A percentile compares a stretch with the other conserved stretches of the same genome.
Evolutionary conservation across 2,329 filamentous ascomycete genomes (phyloP).

Genomic region (Cytospora piceae): DNA sequence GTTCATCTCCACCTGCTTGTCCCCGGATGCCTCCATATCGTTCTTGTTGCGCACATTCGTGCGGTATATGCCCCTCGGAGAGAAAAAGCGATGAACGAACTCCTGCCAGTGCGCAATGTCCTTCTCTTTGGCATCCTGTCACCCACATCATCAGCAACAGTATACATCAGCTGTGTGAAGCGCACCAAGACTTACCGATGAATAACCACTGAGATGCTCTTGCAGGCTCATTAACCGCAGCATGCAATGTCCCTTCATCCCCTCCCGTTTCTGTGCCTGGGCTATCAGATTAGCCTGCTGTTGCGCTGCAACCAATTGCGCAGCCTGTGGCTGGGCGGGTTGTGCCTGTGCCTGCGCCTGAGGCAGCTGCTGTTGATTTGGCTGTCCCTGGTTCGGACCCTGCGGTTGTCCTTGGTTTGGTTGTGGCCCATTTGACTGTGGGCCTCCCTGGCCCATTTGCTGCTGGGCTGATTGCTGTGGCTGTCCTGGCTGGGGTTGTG

Average conservation of each 20-base stretch:
- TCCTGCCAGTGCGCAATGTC: constrained; percentile 75
- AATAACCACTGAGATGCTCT: constrained; percentile 61
- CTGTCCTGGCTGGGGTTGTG: constrained; percentile 34
- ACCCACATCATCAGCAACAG: constrained; percentile 5
- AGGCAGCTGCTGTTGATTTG: constrained; percentile 51
- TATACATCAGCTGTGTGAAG: background rate
- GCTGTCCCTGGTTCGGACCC: constrained; percentile 39
- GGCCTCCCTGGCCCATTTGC: constrained; percentile 39
- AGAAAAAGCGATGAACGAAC: constrained; percentile 84
- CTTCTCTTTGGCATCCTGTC: constrained; percentile 59
- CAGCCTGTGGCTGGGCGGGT: constrained; percentile 46
- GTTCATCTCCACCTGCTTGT: constrained; percentile 86
- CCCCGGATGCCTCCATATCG: constrained; percentile 34
- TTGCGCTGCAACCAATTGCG: constrained; percentile 41
- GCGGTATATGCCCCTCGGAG: constrained; percentile 74
- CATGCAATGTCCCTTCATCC: constrained; percentile 60
- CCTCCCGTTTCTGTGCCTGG: constrained; percentile 54
- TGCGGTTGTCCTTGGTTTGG: constrained; percentile 46
- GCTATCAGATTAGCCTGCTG: constrained; percentile 40
- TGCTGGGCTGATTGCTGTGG: constrained; percentile 38
- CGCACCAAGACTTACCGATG: constrained; percentile 47
- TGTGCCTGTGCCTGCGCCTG: constrained; percentile 47
- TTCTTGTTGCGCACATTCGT: constrained; percentile 28
- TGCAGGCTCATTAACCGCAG: constrained; percentile 65
- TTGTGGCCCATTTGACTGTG: constrained; percentile 40